phyloP scores from a whole-genome alignment of 2,329 filamentous ascomycete genomes.

The Neurospora crassa region DNA sequence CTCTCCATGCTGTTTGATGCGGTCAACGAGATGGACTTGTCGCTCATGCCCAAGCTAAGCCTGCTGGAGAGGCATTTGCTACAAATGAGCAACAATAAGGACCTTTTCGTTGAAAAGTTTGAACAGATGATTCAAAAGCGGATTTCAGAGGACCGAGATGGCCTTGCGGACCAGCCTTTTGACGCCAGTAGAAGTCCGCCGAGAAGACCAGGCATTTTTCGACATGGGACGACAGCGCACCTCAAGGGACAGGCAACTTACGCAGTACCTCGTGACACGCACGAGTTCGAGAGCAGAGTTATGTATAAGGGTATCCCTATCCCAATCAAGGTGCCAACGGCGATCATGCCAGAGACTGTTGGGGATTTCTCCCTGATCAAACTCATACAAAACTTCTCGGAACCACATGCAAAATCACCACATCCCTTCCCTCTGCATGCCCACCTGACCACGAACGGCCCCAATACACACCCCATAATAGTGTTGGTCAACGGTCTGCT shows the following conservation, averaged over 20 bases:
- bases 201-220: constrained; percentile 40
- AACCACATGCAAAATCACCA: constrained; percentile 69
- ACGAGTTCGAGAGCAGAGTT: constrained; percentile 93
- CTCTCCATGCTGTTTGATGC: constrained; percentile 81
- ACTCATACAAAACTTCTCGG: constrained; percentile 88
- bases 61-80: constrained; percentile 76
- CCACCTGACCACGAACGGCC: constrained; percentile 86
- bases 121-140: constrained; percentile 85
- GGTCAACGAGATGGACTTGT: constrained; percentile 94
- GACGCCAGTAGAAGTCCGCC: constrained; percentile 40
- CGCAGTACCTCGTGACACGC: constrained; percentile 80
- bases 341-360: constrained; percentile 88
- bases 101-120: constrained; percentile 96
- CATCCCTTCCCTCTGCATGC: constrained; percentile 81
- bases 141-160: constrained; percentile 53
- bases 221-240: constrained; percentile 54
- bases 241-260: constrained; percentile 57
- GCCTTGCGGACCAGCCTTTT: constrained; percentile 31
- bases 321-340: constrained; percentile 90
- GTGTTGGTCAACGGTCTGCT: constrained; percentile 89
- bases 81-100: constrained; percentile 85
- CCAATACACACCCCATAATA: constrained; percentile 86
- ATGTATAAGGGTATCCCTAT: constrained; percentile 95
- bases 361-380: constrained; percentile 97
- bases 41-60: constrained; percentile 79